Evolutionary conservation across 2,329 filamentous ascomycete species (phyloP), one percentile per base, ranked within the genome.

Genomic region (Colletotrichum musicola): DNA sequence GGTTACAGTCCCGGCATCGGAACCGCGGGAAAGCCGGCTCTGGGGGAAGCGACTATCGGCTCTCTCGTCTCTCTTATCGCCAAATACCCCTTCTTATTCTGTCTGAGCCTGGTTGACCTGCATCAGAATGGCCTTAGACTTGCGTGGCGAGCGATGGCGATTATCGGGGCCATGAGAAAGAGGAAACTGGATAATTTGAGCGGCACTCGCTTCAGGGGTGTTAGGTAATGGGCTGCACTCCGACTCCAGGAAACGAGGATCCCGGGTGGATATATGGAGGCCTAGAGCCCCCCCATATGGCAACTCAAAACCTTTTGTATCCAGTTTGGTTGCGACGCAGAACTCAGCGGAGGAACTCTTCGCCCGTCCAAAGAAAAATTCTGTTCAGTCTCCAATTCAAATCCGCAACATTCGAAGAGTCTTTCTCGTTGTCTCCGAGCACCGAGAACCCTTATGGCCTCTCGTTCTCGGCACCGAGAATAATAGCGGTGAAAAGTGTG

Each of bases 221-320:
- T 64, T 59, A 59, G 47, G 60, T 64, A 64, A 68, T 44, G 4
- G 2, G 20, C 40, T 64, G 35, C n/a, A 22, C 16, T 10, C 6
- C 16, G 38, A 51, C 13, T 47, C 13, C 25, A n/a, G 27, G 30
- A 35, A 40, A 64, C 49, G 13, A 47, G 59, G 46, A 7, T 27
- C 16, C 22, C 16, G 9, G 35, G 54, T 64, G 64, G 60, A 68
- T 63, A 63, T 58, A 53, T 35, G 60, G 54, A 68, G 65, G n/a
- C 22, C 25, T 22, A 22, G 22, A 22, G 25, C 30, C 13, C 16
- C 42, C 62, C 40, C 50, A 38, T 55, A 30, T 50, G 42, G 54
- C 55, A 65, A 51, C 47, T 65, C 49, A 51, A 27, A 60, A 53
- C 18, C 51, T 56, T 12, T 27, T 38, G 42, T 63, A 27, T 16